Base-by-base conservation (phyloP, 2,329 filamentous ascomycete species). In the Cephalotrichum gorgonifer region DNA sequence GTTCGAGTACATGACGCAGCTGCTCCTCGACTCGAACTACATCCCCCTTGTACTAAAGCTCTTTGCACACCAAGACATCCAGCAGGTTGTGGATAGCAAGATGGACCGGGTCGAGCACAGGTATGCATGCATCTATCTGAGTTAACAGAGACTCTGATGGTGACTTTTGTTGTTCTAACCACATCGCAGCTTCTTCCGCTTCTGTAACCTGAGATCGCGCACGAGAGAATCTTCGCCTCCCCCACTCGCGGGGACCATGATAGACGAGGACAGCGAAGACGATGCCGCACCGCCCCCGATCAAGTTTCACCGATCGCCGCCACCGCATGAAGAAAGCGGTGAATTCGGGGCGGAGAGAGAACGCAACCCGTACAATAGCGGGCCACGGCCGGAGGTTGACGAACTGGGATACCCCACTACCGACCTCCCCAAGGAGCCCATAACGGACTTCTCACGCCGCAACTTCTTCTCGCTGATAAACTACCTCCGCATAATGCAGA, bases 391-490 rank as follows among this genome's bases (percentile, higher is more conserved):
- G 3, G 78, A 82, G 60, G 86, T 95, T 35, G 90, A 96, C 64
- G 91, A 96, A 63, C 75, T 95, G 15, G 90, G 90, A 47, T 88
- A 88, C 58, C 88, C 88, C 1, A 77, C 84, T 50, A 78, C 78
- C 51, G 77, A 84, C 2, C 72, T 85, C 7, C 87, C 88, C 1
- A 67, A 75, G 2, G 77, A 83, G 52, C 88, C 88, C 27, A 90
- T 97, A 54, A 95, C 88, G 1, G 82, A 83, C 59, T 97, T 90
- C 69, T 95, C 88, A 12, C 88, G 88, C 66, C 87, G 93, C 57
- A 95, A 95, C 64, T 95, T 97, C 72, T 95, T 95, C 72, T 86
- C 88, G 1, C 80, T 86, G 42, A 96, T 96, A 71, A 97, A 95
- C 68, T 91, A 94, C 66, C 75, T 98, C 20, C 88, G 94, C 55